Evolutionary conservation across 352 stramenopile genomes (phyloP), one percentile per base, ranked within the genome.

Genomic region (Pilasporangium apinafurcum): DNA sequence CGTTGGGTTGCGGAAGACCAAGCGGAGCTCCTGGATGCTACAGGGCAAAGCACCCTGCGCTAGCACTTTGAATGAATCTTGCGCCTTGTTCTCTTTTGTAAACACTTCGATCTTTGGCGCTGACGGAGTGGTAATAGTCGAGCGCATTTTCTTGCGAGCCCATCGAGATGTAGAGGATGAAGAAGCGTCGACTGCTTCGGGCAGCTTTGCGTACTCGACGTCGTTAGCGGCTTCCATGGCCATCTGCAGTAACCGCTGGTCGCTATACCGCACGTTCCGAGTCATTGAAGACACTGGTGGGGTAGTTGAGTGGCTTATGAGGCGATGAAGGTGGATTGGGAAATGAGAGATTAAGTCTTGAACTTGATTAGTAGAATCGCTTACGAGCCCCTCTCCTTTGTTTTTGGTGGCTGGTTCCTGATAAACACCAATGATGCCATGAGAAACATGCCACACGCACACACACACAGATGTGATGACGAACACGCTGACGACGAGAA

Each of bases 161-260:
- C 65, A 77, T 9, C 18, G 37, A 10, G 37, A 59, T 53, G 36
- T 59, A 47, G 41, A 43, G 24, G 42, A n/a, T 52, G 46, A 59
- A 43, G 24, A 73, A 39, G 44, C 68, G 56, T 21, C 62, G 31
- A 30, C 67, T 53, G 12, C 6, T 27, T 17, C 28, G 44, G 16
- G 33, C 10, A 79, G 60, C 12, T 65, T 48, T 10, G 37, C 24
- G 63, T 63, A 79, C 33, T 74, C 59, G 22, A 73, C 46, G 8
- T 44, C 32, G 6, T 53, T 48, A 8, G 51, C 47, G 33, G 60
- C 57, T 3, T 52, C 50, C 22, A 51, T 53, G 10, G 50, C 63
- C 30, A 72, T 30, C 27, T 67, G 59, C 20, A 68, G 53, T 45
- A 79, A 25, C 14, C 57, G 53, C 35, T 69, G 66, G 45, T 79